Conservation (phyloP, 306 rosid genomes). For the Castanea mollissima region DNA sequence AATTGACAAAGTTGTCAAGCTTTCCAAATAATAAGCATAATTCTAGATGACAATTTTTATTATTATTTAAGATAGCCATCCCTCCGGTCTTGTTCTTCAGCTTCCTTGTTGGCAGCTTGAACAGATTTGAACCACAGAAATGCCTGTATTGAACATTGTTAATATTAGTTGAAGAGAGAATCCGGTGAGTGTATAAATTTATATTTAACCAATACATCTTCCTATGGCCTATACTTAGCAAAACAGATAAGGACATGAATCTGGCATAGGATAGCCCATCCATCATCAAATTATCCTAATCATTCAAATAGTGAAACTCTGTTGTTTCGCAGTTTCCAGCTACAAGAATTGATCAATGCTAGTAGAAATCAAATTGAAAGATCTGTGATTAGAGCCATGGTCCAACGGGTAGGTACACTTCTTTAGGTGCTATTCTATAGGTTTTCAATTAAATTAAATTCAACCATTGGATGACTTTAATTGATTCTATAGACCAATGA, state of each 20-base stretch:
- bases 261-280: not conserved
- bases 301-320: too few species aligned
- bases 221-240: not conserved
- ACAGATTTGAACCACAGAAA: constrained; percentile 89
- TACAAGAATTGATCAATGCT: too few species aligned
- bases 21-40: not conserved
- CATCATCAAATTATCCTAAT: not conserved
- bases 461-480: too few species aligned
- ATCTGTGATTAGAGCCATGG: too few species aligned
- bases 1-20: not conserved
- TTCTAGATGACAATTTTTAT: not conserved
- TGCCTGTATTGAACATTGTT: constrained; percentile 48
- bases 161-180: constrained; percentile 11
- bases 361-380: too few species aligned
- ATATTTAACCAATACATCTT: not conserved
- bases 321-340: too few species aligned
- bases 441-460: too few species aligned
- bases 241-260: not conserved
- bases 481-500: too few species aligned
- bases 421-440: too few species aligned
- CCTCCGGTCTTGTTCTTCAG: constrained; percentile 92
- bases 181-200: not conserved
- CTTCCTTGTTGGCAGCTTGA: constrained; percentile 88
- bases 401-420: too few species aligned
- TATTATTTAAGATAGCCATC: constrained; percentile 52